These are phyloP conservation scores for Asparagopsis taxiformis DNA, from an alignment of 31 red algal species.

Conservation along the genomic window DNA sequence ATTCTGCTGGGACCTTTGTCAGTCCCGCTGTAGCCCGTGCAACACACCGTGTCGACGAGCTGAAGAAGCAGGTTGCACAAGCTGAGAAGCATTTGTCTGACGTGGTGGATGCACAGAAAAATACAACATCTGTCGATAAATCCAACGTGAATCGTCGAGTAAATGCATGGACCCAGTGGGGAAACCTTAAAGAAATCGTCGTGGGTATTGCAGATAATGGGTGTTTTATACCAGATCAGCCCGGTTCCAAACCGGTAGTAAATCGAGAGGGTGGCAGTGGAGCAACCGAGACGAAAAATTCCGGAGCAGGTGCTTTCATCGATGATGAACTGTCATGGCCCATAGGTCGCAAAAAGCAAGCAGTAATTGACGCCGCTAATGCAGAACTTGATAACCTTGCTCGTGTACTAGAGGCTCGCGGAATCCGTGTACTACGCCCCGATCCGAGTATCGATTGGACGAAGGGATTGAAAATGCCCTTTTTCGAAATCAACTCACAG, in stretches of 20 bases:
- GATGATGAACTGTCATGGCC: constrained; percentile 1
- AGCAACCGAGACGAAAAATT: too few species aligned
- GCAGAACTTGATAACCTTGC: background rate
- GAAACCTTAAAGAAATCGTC: background rate
- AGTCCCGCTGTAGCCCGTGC: too few species aligned
- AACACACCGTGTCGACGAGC: too few species aligned
- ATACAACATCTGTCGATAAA: too few species aligned
- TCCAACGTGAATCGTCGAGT: too few species aligned
- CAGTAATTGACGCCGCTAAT: background rate
- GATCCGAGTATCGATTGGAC: background rate
- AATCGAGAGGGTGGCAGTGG: background rate
- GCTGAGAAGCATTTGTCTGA: too few species aligned
- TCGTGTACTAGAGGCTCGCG: background rate
- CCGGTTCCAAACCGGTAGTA: background rate
- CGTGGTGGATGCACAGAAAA: too few species aligned
- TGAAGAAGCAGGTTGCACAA: too few species aligned
- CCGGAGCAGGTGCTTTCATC: too few species aligned
- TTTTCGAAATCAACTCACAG: background rate
- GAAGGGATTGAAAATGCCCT: background rate
- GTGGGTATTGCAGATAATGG: constrained; percentile 6
- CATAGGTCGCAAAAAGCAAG: background rate
- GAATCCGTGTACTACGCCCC: background rate
- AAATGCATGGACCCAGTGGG: constrained; percentile 9
- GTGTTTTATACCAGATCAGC: background rate
- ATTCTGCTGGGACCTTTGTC: too few species aligned